phyloP scores from a whole-genome alignment of 495 filamentous ascomycete species.

The Penicillium flavigenum region DNA sequence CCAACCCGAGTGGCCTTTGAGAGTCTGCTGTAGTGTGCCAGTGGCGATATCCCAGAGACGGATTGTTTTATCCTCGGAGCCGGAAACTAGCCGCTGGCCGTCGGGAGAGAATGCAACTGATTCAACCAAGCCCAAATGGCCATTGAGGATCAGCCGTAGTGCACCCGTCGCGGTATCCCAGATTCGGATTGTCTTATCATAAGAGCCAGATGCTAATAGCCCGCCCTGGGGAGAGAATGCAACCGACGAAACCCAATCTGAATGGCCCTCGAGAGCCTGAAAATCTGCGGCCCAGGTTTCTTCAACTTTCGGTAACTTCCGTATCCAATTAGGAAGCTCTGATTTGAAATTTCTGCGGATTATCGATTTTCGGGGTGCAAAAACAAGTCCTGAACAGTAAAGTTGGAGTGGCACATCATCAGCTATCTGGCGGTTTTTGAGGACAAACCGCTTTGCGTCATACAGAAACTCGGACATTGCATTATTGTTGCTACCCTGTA shows the following conservation, averaged over 20 bases:
- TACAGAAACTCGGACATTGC: conserved; percentile 6
- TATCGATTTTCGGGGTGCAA: conserved; percentile 33
- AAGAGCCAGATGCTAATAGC: too few relatives aligned
- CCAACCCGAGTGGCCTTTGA: too few relatives aligned
- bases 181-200: too few relatives aligned
- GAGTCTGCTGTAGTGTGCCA: background rate
- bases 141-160: too few relatives aligned
- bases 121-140: too few relatives aligned
- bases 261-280: conserved; percentile 28
- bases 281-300: conserved; percentile 12
- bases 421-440: conserved; percentile 33
- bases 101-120: conserved; percentile 12
- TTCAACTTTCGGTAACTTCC: conserved; percentile 16
- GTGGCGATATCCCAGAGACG: conserved; percentile 29
- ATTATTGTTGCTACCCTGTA: conserved; percentile 20
- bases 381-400: conserved; percentile 34
- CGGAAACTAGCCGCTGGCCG: conserved; percentile 21
- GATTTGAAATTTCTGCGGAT: conserved; percentile 21
- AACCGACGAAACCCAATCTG: conserved; percentile 12
- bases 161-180: too few relatives aligned
- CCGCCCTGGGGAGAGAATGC: conserved; percentile 18
- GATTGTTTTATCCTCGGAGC: conserved; percentile 21
- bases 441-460: conserved; percentile 40
- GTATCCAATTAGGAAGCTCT: conserved; percentile 22
- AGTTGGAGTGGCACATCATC: conserved; percentile 29